A percentile compares a stretch with the other conserved stretches of the same genome.
These are phyloP conservation scores for Moricandia arvensis DNA, from an alignment of 345 rosid species.

Conservation along the genomic window DNA sequence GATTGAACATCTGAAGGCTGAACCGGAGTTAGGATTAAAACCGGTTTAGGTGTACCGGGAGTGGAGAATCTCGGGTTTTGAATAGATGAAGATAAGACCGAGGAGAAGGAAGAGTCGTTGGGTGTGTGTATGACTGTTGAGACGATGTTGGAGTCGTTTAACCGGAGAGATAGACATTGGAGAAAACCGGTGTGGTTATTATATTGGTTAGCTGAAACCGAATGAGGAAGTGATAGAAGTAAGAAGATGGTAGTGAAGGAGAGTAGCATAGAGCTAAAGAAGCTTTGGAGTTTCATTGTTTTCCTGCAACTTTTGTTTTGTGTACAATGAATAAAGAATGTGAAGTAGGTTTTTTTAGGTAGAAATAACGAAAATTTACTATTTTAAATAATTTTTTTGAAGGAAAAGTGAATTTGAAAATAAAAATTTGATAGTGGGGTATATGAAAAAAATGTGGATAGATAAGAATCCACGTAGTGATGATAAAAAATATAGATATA, in stretches of 20 bases:
- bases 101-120: conserved; percentile 25
- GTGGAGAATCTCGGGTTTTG: conserved; percentile 43
- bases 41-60: conserved; percentile 46
- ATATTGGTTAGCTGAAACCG: conserved; percentile 11
- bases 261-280: not conserved
- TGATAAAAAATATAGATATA: not conserved
- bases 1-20: conserved; percentile 51
- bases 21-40: conserved; percentile 43
- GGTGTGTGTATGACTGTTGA: conserved; percentile 30
- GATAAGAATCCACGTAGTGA: conserved; percentile 28
- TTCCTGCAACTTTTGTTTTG: not conserved
- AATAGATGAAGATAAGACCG: conserved; percentile 25
- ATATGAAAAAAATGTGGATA: conserved; percentile 19
- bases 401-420: not conserved
- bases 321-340: not conserved
- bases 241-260: not conserved
- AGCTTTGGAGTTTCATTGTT: conserved; percentile 23
- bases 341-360: not conserved
- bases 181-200: conserved; percentile 9
- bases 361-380: not conserved
- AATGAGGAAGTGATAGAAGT: not conserved
- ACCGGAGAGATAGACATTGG: conserved; percentile 36
- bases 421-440: not conserved
- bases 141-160: conserved; percentile 33
- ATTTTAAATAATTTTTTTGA: not conserved